Base-by-base conservation (phyloP, 1,284 basidiomycete genomes). In the Ceratobasidium sp. region DNA sequence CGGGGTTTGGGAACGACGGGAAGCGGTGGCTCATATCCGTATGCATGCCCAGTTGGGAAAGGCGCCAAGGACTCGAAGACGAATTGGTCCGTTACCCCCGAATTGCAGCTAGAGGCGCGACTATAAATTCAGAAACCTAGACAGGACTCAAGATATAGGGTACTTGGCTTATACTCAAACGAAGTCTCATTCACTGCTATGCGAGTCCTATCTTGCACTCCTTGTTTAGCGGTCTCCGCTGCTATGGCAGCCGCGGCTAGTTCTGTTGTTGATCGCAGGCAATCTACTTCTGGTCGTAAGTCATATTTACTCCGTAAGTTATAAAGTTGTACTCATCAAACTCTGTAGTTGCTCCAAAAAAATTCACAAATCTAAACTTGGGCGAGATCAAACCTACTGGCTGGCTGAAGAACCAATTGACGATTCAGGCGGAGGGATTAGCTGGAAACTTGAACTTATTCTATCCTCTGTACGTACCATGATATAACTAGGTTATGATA, bases 371-470 rank as follows among this genome's bases (percentile, higher is more conserved):
- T 17, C 62, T 75, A 2, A 52, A 48, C 28, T 28, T 75, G 62
- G 73, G 73, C 23, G 61, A 75, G 61, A 75, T 75, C 48, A 75
- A 75, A 38, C 73, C 73, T 17, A 65, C 59, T 4, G 73, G 73
- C 20, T 75, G 73, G 73, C 61, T 75, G 4, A 64, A 65, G 44
- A 61, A 75, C n/a, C 73, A 75, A 42, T 33, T 75, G 56, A 52
- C 48, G 13, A 61, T 75, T 44, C 73, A 75, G n/a, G 73, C 73
- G 0, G 61, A 75, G 23, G 73, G 73, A 9, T 33, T 75, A 17
- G 73, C 73, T 13, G 73, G 73, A 23, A 64, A 75, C 44, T 40
- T 75, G 44, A 75, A 75, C 48, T 17, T 54, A 10, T 75, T 75
- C n/a, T 75, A 75, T 33, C 73, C 73, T 12, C 50, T 75, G 73